Evolutionary conservation across 2,329 filamentous ascomycete species (phyloP).

Genomic region (Achaetomium macrosporum): DNA sequence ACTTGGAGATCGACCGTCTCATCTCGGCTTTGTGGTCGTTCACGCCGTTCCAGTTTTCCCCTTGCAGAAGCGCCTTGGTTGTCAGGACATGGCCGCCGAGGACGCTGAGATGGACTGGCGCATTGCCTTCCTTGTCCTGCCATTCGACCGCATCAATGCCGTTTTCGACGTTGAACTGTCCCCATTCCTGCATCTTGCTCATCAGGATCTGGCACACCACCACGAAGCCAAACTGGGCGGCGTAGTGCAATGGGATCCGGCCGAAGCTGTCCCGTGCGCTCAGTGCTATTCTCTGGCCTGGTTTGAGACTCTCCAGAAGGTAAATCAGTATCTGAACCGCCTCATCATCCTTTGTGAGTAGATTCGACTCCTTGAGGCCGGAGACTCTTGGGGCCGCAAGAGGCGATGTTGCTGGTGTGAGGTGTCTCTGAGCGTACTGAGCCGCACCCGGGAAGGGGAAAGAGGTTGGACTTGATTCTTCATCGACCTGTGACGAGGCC

Average conservation of each 20-base stretch:
- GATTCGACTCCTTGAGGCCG: slow-evolving; percentile 61
- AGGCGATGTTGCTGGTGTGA: slow-evolving; percentile 71
- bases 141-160: slow-evolving; percentile 83
- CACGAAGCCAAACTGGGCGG: slow-evolving; percentile 89
- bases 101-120: slow-evolving; percentile 86
- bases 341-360: slow-evolving; percentile 64
- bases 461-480: slow-evolving; percentile 49
- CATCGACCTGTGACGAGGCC: slow-evolving; percentile 35
- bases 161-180: slow-evolving; percentile 73
- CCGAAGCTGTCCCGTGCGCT: slow-evolving; percentile 70
- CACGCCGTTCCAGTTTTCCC: slow-evolving; percentile 68
- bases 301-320: slow-evolving; percentile 61
- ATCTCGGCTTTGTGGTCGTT: slow-evolving; percentile 57
- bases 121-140: slow-evolving; percentile 90
- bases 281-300: slow-evolving; percentile 62
- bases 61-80: slow-evolving; percentile 71
- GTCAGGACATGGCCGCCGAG: slow-evolving; percentile 86
- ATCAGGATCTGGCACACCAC: slow-evolving; percentile 86
- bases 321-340: slow-evolving; percentile 62
- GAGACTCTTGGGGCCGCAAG: slow-evolving; percentile 54
- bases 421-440: slow-evolving; percentile 62
- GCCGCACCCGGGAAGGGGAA: slow-evolving; percentile 43
- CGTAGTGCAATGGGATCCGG: slow-evolving; percentile 83
- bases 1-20: slow-evolving; percentile 68
- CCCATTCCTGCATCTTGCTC: slow-evolving; percentile 83